Evolutionary conservation across 352 stramenopile genomes (phyloP).

Genomic region (Globisporangium heterothallicum): DNA sequence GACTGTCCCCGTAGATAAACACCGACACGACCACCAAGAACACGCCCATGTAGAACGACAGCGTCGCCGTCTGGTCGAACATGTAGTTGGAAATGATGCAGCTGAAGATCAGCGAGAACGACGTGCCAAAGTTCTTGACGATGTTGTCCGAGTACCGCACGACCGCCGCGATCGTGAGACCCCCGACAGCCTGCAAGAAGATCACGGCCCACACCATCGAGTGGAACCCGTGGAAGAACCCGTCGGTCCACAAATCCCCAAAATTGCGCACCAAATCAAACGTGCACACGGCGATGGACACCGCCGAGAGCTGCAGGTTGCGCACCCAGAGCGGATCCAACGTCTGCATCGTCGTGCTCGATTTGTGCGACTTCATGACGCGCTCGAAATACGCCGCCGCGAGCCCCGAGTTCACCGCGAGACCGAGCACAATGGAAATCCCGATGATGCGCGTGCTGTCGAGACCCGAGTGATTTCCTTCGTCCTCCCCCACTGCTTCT

Average conservation of each 20-base stretch:
- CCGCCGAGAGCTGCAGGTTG: conserved; percentile 80
- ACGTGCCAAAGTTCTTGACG: conserved; percentile 88
- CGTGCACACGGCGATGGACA: conserved; percentile 70
- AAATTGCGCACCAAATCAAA: conserved; percentile 70
- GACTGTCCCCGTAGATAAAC: conserved; percentile 83
- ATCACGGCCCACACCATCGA: conserved; percentile 68
- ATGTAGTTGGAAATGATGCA: conserved; percentile 89
- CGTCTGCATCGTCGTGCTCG: conserved; percentile 61
- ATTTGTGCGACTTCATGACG: conserved; percentile 86
- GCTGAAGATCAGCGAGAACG: conserved; percentile 83
- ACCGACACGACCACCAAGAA: conserved; percentile 73
- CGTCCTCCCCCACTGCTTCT: conserved; percentile 12
- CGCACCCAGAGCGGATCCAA: conserved; percentile 82
- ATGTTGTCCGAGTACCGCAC: conserved; percentile 89
- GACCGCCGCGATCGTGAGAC: conserved; percentile 79
- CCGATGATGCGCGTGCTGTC: conserved; percentile 66
- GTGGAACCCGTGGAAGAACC: conserved; percentile 83
- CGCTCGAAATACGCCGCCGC: conserved; percentile 84
- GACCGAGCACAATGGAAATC: conserved; percentile 68
- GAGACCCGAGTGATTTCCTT: conserved; percentile 10
- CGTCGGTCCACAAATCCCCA: conserved; percentile 48
- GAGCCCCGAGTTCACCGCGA: conserved; percentile 84
- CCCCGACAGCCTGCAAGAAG: conserved; percentile 76
- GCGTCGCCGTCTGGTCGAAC: conserved; percentile 64
- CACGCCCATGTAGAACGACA: conserved; percentile 76